A percentile compares a stretch with the other conserved stretches of the same genome.
These are phyloP conservation scores for Candida labiduridarum DNA, from an alignment of 1,139 yeast genomes.

Conservation along the genomic window DNA sequence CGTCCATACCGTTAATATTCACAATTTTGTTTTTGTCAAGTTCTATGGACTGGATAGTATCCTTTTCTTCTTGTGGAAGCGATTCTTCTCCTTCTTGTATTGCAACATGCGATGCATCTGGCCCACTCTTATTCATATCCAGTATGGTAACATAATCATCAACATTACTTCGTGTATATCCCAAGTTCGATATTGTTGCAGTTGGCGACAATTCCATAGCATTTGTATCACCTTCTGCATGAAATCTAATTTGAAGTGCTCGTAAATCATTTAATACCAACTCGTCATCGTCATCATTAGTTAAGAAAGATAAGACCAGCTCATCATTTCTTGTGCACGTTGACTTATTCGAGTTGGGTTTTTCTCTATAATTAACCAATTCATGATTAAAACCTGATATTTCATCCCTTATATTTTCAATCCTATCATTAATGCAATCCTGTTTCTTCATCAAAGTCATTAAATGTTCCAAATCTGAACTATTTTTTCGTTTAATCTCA, in stretches of 20 bases:
- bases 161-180: background rate
- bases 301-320: constrained; percentile 2
- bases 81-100: background rate
- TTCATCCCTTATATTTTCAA: constrained; percentile 11
- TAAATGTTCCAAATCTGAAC: constrained; percentile 11
- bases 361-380: constrained; percentile 3
- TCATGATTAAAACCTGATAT: background rate
- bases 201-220: background rate
- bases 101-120: background rate
- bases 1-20: background rate
- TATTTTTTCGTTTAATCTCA: constrained; percentile 11
- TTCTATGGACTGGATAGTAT: background rate
- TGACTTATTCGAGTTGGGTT: background rate
- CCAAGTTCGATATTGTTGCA: background rate
- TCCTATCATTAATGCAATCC: constrained; percentile 10
- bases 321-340: background rate
- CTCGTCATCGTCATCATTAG: background rate
- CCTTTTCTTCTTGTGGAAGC: background rate
- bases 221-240: too few relatives aligned
- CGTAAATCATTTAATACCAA: background rate
- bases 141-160: background rate
- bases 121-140: constrained; percentile 1
- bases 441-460: constrained; percentile 8
- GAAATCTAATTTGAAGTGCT: background rate
- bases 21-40: background rate